These are phyloP conservation scores for Withania somnifera DNA, from an alignment of 305 asterid species.

Conservation along the genomic window DNA sequence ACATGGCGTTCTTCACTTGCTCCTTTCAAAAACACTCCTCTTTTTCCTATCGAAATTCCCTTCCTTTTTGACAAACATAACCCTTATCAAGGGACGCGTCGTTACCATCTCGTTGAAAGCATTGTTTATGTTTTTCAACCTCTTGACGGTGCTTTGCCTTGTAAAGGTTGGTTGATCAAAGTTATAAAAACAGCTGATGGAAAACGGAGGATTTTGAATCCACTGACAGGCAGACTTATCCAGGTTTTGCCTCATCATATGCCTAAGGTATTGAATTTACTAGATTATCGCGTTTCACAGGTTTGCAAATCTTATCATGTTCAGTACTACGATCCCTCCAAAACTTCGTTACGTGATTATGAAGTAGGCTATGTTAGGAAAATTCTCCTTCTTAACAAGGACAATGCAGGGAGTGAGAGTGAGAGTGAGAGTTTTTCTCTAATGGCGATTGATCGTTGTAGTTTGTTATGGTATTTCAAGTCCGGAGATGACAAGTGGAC, in stretches of 20 bases:
- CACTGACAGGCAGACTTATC: neutral
- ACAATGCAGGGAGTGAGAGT: neutral
- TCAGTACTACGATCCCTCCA: neutral
- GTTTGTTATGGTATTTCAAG: neutral
- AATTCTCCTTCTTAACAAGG: neutral
- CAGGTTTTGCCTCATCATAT: constrained; percentile 4
- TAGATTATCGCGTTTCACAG: constrained; percentile 12
- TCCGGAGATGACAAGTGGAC: constrained; percentile 14
- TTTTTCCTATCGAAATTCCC: constrained; percentile 5
- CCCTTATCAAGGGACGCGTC: neutral
- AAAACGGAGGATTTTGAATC: constrained; percentile 14
- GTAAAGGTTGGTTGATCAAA: constrained; percentile 18
- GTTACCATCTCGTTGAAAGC: neutral
- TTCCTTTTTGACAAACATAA: neutral
- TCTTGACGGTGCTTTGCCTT: neutral
- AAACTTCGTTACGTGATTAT: neutral
- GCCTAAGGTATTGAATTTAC: constrained; percentile 16
- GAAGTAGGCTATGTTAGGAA: neutral
- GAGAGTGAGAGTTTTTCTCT: neutral
- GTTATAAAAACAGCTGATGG: neutral
- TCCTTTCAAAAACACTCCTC: constrained; percentile 10
- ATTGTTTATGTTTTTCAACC: neutral
- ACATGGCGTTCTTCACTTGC: constrained; percentile 13
- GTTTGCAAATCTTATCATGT: constrained; percentile 16
- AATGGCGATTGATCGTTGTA: constrained; percentile 7